Evolutionary conservation across 2,329 filamentous ascomycete species (phyloP).

Genomic region (Talaromyces sp.): DNA sequence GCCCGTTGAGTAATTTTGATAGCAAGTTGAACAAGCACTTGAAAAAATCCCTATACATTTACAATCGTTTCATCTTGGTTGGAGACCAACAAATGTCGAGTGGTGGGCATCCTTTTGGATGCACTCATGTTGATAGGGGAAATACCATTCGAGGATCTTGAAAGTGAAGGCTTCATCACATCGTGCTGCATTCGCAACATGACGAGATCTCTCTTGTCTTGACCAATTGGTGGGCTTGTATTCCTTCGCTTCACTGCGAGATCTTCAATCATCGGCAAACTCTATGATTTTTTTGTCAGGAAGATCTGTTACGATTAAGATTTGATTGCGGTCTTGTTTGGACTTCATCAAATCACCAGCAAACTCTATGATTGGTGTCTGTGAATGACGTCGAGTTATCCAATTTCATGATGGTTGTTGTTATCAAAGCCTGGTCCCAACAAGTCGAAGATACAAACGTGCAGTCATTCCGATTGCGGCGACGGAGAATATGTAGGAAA

Average conservation of each 20-base stretch:
- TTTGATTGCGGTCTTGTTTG: not conserved
- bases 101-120: not conserved
- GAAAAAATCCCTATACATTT: not conserved
- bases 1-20: not conserved
- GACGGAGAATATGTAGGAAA: not conserved
- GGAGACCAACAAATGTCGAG: not conserved
- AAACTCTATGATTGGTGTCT: not conserved
- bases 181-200: not conserved
- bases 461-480: not conserved
- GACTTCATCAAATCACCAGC: not conserved
- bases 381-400: not conserved
- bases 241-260: not conserved
- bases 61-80: not conserved
- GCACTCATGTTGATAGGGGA: not conserved
- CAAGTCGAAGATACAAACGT: not conserved
- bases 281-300: not conserved
- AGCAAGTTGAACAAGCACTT: not conserved
- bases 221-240: not conserved
- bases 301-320: not conserved
- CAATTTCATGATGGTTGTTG: not conserved
- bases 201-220: not conserved
- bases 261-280: not conserved
- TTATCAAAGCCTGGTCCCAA: not conserved
- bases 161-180: not conserved
- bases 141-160: not conserved